phyloP scores from a whole-genome alignment of 352 stramenopile genomes.

The Globisporangium viniferum region DNA sequence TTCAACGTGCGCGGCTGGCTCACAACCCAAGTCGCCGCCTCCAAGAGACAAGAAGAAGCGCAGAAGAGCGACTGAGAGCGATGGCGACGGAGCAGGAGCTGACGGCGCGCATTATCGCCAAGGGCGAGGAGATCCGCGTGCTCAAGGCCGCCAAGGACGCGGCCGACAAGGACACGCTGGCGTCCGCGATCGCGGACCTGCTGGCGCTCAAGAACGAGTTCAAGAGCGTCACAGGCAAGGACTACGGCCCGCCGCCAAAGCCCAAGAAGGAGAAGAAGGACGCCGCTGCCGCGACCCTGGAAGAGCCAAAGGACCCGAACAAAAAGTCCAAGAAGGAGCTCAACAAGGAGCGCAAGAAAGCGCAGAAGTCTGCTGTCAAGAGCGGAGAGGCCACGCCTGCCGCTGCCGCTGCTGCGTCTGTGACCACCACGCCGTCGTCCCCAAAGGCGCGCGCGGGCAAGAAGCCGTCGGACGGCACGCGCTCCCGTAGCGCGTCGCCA shows the following conservation, averaged over 20 bases:
- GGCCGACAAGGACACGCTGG: slow-evolving; percentile 42
- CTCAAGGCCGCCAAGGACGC: slow-evolving; percentile 64
- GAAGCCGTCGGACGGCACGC: slow-evolving; percentile 5
- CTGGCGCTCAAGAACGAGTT: slow-evolving; percentile 77
- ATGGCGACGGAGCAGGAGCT: slow-evolving; percentile 57
- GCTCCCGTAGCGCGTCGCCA: slow-evolving; percentile 2
- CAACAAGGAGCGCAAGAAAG: slow-evolving; percentile 89
- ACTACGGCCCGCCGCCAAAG: slow-evolving; percentile 63
- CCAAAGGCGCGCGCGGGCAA: slow-evolving; percentile 2
- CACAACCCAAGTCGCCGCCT: not conserved
- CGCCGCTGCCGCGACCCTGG: slow-evolving; percentile 12
- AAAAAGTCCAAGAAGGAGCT: slow-evolving; percentile 89
- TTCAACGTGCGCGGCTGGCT: not conserved
- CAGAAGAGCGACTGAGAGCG: not conserved
- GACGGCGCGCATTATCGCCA: slow-evolving; percentile 54
- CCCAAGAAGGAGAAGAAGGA: slow-evolving; percentile 65
- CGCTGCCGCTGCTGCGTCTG: slow-evolving; percentile 8
- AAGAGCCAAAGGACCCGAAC: slow-evolving; percentile 33
- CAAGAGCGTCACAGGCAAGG: slow-evolving; percentile 68
- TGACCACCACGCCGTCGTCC: slow-evolving; percentile 5
- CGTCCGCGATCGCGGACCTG: slow-evolving; percentile 50
- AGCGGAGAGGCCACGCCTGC: slow-evolving; percentile 22
- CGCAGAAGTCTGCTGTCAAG: slow-evolving; percentile 74
- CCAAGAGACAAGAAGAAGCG: slow-evolving; percentile 1
- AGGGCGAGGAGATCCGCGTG: slow-evolving; percentile 69